Evolutionary conservation across 129 eudicot species (phyloP).

Genomic region (Lactuca saligna): DNA sequence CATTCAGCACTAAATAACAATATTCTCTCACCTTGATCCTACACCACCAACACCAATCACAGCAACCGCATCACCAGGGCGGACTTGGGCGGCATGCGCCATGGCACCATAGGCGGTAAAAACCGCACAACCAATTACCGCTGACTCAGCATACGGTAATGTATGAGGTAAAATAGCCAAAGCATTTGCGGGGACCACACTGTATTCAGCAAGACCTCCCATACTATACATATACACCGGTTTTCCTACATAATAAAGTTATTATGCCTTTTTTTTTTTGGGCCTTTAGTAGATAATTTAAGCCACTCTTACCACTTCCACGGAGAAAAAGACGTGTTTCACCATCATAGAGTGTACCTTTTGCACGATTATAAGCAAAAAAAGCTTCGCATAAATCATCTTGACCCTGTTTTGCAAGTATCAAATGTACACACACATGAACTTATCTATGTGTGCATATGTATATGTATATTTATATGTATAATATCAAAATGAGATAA

Average conservation of each 20-base stretch:
- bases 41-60: conserved; percentile 99
- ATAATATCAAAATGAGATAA: background rate
- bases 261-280: too few species aligned
- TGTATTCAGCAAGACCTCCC: conserved; percentile 98
- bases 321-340: conserved; percentile 95
- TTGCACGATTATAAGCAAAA: conserved; percentile 89
- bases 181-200: conserved; percentile 85
- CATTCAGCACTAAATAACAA: background rate
- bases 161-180: conserved; percentile 68
- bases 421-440: background rate
- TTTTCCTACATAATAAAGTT: conserved; percentile 51
- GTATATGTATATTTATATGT: background rate
- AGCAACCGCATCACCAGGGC: conserved; percentile 94
- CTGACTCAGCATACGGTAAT: conserved; percentile 90
- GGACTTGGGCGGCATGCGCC: conserved; percentile 99
- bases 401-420: conserved; percentile 59
- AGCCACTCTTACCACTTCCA: conserved; percentile 52
- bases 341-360: conserved; percentile 99
- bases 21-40: conserved; percentile 75
- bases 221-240: conserved; percentile 99
- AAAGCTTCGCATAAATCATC: conserved; percentile 95
- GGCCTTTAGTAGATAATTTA: background rate
- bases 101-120: conserved; percentile 99
- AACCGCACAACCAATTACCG: conserved; percentile 95
- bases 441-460: background rate